These are phyloP conservation scores for Tylopilus plumbeoviolaceoides DNA, from an alignment of 768 basidiomycete genomes.

Conservation along the genomic window DNA sequence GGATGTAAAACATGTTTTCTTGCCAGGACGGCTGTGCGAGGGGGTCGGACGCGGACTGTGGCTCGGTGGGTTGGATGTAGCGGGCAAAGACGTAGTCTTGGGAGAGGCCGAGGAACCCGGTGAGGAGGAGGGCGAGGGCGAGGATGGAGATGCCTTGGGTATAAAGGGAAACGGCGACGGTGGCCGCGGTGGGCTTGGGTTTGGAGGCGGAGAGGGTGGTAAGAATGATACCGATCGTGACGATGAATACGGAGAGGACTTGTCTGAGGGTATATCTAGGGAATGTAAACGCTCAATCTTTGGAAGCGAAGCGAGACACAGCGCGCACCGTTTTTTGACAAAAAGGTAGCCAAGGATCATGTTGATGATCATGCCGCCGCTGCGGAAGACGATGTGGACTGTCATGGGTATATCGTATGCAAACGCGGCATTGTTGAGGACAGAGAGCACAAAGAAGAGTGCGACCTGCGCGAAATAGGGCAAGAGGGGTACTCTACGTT, in stretches of 20 bases:
- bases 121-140: slow-evolving; percentile 70
- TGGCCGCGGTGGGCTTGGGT: slow-evolving; percentile 15
- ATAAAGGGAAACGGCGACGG: slow-evolving; percentile 38
- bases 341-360: slow-evolving; percentile 76
- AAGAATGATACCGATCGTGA: slow-evolving; percentile 72
- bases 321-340: slow-evolving; percentile 54
- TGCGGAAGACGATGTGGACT: slow-evolving; percentile 92
- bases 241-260: slow-evolving; percentile 70
- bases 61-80: slow-evolving; percentile 36
- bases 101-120: slow-evolving; percentile 75
- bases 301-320: slow-evolving; percentile 1
- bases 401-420: slow-evolving; percentile 83
- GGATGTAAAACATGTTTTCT: slow-evolving; percentile 90
- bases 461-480: slow-evolving; percentile 78
- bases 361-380: slow-evolving; percentile 80
- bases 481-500: slow-evolving; percentile 63
- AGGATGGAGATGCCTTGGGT: slow-evolving; percentile 71
- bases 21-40: slow-evolving; percentile 57
- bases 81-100: slow-evolving; percentile 74
- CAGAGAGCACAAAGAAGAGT: slow-evolving; percentile 73
- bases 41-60: slow-evolving; percentile 17
- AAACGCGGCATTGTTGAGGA: slow-evolving; percentile 91
- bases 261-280: slow-evolving; percentile 62
- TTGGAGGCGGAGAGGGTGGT: slow-evolving; percentile 77
- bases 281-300: slow-evolving; percentile 6